Evolutionary conservation across 1,284 basidiomycete species (phyloP).

Genomic region (Sporisorium graminicola): DNA sequence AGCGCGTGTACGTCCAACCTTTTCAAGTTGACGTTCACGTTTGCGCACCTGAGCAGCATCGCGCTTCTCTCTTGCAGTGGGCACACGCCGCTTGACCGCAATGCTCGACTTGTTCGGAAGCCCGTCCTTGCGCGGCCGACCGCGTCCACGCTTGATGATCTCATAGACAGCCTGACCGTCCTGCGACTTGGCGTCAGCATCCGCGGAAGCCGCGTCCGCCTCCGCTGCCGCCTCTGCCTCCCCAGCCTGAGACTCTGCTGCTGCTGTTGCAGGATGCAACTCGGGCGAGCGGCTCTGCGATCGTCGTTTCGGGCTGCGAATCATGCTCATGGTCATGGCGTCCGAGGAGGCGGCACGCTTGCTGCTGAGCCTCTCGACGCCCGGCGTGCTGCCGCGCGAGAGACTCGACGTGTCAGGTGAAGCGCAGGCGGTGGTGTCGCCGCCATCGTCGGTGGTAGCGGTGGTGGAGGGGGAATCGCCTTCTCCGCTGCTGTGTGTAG

Average conservation of each 20-base stretch:
- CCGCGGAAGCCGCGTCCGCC: not conserved
- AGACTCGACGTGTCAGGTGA: constrained; percentile 32
- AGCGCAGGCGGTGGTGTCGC: constrained; percentile 41
- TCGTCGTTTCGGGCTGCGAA: constrained; percentile 57
- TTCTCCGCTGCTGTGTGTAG: constrained; percentile 55
- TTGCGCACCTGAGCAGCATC: constrained; percentile 49
- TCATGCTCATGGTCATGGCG: constrained; percentile 49
- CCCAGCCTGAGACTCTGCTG: constrained; percentile 5
- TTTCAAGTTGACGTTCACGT: constrained; percentile 48
- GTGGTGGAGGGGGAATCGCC: constrained; percentile 53
- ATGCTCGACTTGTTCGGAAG: constrained; percentile 51
- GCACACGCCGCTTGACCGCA: constrained; percentile 40
- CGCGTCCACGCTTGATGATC: constrained; percentile 50
- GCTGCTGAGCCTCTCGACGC: constrained; percentile 44
- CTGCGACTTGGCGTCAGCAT: constrained; percentile 11
- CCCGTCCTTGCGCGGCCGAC: constrained; percentile 51
- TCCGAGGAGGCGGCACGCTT: constrained; percentile 57
- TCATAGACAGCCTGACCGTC: constrained; percentile 22
- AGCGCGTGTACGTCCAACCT: constrained; percentile 19
- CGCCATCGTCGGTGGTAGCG: constrained; percentile 56
- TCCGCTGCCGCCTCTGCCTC: not conserved
- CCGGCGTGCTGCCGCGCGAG: constrained; percentile 45
- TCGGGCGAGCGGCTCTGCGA: constrained; percentile 56
- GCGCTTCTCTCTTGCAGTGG: constrained; percentile 49
- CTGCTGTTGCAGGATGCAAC: constrained; percentile 1